Evolutionary conservation across 345 rosid species (phyloP), one percentile per base, ranked within the genome.

Genomic region (Bruguiera sexangula): DNA sequence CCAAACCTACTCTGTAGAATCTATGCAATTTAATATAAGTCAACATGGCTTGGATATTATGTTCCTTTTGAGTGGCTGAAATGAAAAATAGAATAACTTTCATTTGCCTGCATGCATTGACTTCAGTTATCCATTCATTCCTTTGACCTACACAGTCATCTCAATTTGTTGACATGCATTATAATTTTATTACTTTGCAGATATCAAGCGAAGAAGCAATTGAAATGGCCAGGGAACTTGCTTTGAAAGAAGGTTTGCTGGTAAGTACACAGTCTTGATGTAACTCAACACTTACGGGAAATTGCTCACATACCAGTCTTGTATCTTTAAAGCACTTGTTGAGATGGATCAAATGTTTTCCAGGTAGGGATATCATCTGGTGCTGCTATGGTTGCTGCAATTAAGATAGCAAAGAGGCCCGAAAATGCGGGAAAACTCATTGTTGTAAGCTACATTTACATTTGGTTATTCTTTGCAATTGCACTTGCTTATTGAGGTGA

Each of bases 331-430:
- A 43, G 50, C 50, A 43, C 50, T 13, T 2, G 15, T 13, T 43
- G 18, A 43, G 50, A 43, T 43, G 50, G 50, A 55, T 27, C 60
- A 24, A 21, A 55, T 24, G 59, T 22, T 21, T 55, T 55, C 60
- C 73, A 85, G 90, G 84, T 82, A 2, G 89, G 87, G 64, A 83
- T 88, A 67, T 84, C 93, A 31, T 80, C 89, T 11, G 89, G 90
- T 55, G 89, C 87, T 43, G 87, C 86, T 11, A 72, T 87, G 18
- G 84, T 79, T 0, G 87, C 87, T 21, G 93, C 89, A 29, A 82
- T 83, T 26, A 75, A 63, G 65, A 4, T 83, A 63, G 88, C 82
- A 31, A 83, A 78, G 80, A 82, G 80, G 74, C 88, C 89, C 0
- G 88, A 87, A 71, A 69, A 74, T 55, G 74, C 84, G 0, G 88